Evolutionary conservation across 768 basidiomycete species (phyloP).

Genomic region (Xerocomus potaroensis): DNA sequence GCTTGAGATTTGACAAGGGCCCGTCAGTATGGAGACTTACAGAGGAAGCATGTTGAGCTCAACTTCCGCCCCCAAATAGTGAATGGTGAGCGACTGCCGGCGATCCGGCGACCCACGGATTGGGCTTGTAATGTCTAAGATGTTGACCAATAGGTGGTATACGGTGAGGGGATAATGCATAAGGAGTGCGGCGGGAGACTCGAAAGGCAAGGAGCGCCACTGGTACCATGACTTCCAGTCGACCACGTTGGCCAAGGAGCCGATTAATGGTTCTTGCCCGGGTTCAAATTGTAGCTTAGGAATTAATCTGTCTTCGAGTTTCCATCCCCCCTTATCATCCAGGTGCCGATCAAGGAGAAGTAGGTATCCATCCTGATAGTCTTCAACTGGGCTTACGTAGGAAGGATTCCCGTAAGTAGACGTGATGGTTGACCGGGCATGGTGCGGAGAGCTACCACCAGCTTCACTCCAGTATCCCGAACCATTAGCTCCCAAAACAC

Average conservation of each 20-base stretch:
- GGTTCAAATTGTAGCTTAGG: slow-evolving; percentile 31
- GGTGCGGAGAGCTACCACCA: slow-evolving; percentile 33
- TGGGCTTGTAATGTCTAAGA: slow-evolving; percentile 30
- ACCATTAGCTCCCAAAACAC: slow-evolving; percentile 36
- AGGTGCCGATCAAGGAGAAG: slow-evolving; percentile 30
- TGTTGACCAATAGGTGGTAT: slow-evolving; percentile 35
- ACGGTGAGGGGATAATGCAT: slow-evolving; percentile 42
- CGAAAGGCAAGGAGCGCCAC: slow-evolving; percentile 42
- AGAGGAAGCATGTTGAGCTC: slow-evolving; percentile 39
- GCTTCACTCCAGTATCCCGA: slow-evolving; percentile 41
- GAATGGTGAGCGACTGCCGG: slow-evolving; percentile 30
- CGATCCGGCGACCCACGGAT: slow-evolving; percentile 13
- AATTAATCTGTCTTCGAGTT: slow-evolving; percentile 31
- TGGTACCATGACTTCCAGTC: slow-evolving; percentile 44
- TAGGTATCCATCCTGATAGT: slow-evolving; percentile 32
- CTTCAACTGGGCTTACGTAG: slow-evolving; percentile 9
- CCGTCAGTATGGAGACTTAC: slow-evolving; percentile 24
- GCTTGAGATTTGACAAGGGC: neutral
- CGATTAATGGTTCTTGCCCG: slow-evolving; percentile 24
- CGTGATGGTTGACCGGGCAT: slow-evolving; percentile 15
- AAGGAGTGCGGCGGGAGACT: slow-evolving; percentile 41
- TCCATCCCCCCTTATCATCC: slow-evolving; percentile 36
- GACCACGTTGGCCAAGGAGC: slow-evolving; percentile 26
- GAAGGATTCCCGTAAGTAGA: slow-evolving; percentile 1
- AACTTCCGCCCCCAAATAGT: slow-evolving; percentile 38